Conservation (phyloP, 257 asterid species). For the Solanum pimpinellifolium region DNA sequence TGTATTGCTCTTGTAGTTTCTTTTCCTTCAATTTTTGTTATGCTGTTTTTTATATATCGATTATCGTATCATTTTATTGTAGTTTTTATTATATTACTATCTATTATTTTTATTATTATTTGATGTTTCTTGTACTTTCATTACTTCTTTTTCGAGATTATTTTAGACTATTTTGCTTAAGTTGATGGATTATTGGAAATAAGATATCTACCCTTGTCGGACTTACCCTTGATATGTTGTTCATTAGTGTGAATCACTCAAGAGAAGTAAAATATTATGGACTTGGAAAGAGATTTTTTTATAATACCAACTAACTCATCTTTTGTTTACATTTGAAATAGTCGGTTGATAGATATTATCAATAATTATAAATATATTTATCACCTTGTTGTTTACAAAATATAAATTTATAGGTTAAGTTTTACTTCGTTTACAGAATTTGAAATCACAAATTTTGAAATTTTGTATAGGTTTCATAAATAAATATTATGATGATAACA, state of each 20-base stretch:
- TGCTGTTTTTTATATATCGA: background rate
- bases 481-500: background rate
- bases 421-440: background rate
- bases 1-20: background rate
- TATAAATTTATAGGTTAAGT: background rate
- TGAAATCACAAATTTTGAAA: too few relatives aligned
- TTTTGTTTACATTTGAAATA: background rate
- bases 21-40: background rate
- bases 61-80: background rate
- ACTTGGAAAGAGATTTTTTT: background rate
- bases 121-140: background rate
- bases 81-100: background rate
- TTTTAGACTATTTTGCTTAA: background rate
- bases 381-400: background rate
- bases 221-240: background rate
- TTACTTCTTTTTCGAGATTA: background rate
- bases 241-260: background rate
- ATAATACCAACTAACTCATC: background rate
- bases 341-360: background rate
- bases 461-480: too few relatives aligned
- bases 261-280: background rate
- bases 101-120: background rate
- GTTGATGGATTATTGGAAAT: background rate
- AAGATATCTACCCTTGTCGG: background rate
- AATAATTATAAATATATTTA: background rate